These are phyloP conservation scores for Tetramitus jugosus DNA, from an alignment of 208 protist genomes.

Conservation along the genomic window DNA sequence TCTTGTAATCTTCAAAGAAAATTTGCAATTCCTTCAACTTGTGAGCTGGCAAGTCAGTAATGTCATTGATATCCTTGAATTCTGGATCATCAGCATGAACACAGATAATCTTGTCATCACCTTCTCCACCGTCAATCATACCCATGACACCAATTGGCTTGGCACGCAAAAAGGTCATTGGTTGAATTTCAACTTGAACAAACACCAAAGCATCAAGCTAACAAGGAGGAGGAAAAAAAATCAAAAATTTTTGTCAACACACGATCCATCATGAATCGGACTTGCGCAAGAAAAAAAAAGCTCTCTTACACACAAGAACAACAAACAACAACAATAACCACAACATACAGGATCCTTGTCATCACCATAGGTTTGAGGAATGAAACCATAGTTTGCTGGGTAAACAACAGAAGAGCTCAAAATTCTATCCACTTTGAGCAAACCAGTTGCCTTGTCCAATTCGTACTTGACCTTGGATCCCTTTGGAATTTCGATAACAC, in stretches of 20 bases:
- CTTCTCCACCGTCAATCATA: constrained; percentile 26
- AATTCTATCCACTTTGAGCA: constrained; percentile 26
- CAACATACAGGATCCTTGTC: constrained; percentile 28
- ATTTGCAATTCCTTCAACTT: constrained; percentile 25
- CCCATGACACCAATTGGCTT: constrained; percentile 20
- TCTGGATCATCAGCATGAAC: constrained; percentile 26
- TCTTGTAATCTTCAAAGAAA: constrained; percentile 28
- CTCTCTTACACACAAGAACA: no score
- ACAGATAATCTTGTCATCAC: constrained; percentile 28
- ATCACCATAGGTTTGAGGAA: constrained; percentile 31
- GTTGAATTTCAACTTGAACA: constrained; percentile 10
- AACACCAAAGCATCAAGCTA: constrained; percentile 31
- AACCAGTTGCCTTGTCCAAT: constrained; percentile 24
- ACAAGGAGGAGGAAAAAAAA: background rate
- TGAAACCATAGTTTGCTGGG: constrained; percentile 30
- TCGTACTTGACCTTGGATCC: constrained; percentile 33
- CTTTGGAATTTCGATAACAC: constrained; percentile 31
- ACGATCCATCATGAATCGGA: no score
- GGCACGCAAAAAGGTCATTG: constrained; percentile 1
- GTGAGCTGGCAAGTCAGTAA: constrained; percentile 23
- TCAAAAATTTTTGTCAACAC: background rate
- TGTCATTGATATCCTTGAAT: constrained; percentile 21
- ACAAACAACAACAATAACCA: no score
- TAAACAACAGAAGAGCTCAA: constrained; percentile 30
- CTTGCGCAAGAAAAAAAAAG: no score